These are phyloP conservation scores for Pichia thaimueangensis DNA, from an alignment of 805 yeast species.

Conservation along the genomic window DNA sequence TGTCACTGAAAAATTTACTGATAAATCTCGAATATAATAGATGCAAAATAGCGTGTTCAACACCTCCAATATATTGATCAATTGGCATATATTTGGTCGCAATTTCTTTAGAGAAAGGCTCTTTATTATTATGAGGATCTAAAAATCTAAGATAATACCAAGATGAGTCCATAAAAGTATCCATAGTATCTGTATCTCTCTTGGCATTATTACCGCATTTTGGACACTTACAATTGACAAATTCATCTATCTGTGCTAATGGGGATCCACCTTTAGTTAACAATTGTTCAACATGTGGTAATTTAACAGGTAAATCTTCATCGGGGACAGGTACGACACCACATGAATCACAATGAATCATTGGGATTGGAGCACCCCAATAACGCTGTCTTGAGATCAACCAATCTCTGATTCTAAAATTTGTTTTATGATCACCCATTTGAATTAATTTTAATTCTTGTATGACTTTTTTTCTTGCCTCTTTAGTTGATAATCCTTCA, in stretches of 20 bases:
- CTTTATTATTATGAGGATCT: conserved; percentile 56
- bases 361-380: conserved; percentile 99
- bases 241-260: conserved; percentile 56
- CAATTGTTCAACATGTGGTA: conserved; percentile 50
- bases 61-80: conserved; percentile 88
- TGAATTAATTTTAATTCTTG: conserved; percentile 31
- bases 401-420: conserved; percentile 84
- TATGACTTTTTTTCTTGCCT: conserved; percentile 47
- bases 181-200: conserved; percentile 97
- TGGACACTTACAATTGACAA: conserved; percentile 75
- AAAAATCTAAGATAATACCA: conserved; percentile 89
- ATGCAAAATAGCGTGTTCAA: conserved; percentile 95
- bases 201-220: conserved; percentile 64
- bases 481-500: conserved; percentile 41
- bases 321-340: conserved; percentile 94
- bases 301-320: conserved; percentile 69
- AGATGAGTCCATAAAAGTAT: conserved; percentile 94
- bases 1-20: conserved; percentile 65
- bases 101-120: conserved; percentile 46
- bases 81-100: conserved; percentile 66
- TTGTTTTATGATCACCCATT: conserved; percentile 43
- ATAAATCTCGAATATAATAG: conserved; percentile 80
- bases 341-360: conserved; percentile 77
- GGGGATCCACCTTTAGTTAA: conserved; percentile 59
- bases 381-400: conserved; percentile 87